Base-by-base conservation (phyloP, 2,329 filamentous ascomycete genomes). In the Fusarium hostae region DNA sequence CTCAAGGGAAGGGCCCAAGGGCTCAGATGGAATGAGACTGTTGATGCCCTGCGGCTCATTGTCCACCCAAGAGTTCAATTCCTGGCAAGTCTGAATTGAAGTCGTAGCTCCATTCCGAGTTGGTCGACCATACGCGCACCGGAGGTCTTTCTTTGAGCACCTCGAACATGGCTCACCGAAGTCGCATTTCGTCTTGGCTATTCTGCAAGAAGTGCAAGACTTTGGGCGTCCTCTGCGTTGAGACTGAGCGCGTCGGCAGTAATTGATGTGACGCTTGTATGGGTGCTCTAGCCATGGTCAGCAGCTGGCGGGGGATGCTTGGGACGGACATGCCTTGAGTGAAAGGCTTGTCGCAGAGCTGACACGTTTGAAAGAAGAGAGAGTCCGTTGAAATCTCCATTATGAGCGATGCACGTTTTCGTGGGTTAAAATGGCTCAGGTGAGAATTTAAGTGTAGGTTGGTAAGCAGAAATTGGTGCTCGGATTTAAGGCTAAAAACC, bases 241-340 rank as follows among this genome's bases (percentile, higher is more conserved):
- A 0, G 10, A n/a, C 20, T 77, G 73, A 2, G 76, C 76, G 13
- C 72, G 72, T 1, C 63, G 72, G 11, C 76, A 78, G 2, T 78
- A 78, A 12, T 69, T 74, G 7, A 78, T 34, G 40, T 78, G 76
- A 0, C 76, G 76, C 18, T 69, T 77, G 26, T 59, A 78, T 1
- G 74, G 55, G 4, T 73, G 57, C 24, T 74, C 76, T 77, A 9
- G 1, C 2, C 4, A 13, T 2, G 11, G 24, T 68, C 8, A 72
- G 47, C 9, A 2, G 4, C 9, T 15, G 30, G 10, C 9, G 8
- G 5, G 2, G 8, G 16, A 22, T 16, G 10, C 6, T 39, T 10
- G 0, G 8, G 30, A 11, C 8, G 4, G 3, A 18, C 28, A 9
- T 41, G 78, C 76, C 75, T 30, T 66, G 55, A 3, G 68, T 76